Conservation (phyloP, 208 protist species). For the Kentomonas sorsogonicus region DNA sequence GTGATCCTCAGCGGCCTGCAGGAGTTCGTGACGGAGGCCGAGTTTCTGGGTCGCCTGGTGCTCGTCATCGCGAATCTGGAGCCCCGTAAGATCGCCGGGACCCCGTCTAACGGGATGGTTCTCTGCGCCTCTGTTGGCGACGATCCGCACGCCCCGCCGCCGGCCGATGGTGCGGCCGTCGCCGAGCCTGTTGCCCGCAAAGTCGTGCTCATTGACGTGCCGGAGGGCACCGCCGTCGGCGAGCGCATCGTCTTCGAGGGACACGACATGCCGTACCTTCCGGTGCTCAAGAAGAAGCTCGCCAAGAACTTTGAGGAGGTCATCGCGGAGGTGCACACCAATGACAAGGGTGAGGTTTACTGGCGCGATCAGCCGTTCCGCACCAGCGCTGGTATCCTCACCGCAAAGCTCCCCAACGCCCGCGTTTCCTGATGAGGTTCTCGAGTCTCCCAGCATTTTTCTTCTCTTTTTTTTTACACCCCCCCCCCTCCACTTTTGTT, state of each 20-base stretch:
- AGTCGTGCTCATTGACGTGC: constrained; percentile 83
- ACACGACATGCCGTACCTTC: constrained; percentile 63
- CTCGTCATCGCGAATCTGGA: constrained; percentile 92
- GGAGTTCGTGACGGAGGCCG: constrained; percentile 78
- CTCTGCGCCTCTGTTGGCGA: constrained; percentile 77
- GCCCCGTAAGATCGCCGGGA: constrained; percentile 88
- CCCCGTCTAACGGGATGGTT: constrained; percentile 91
- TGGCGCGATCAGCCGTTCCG: constrained; percentile 66
- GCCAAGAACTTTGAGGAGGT: constrained; percentile 89
- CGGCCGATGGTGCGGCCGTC: constrained; percentile 32
- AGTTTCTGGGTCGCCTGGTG: constrained; percentile 76
- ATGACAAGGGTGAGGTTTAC: constrained; percentile 65
- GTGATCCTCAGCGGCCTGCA: constrained; percentile 90
- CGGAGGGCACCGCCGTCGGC: constrained; percentile 77
- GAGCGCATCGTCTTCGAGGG: constrained; percentile 88
- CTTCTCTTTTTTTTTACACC: constrained; percentile 8
- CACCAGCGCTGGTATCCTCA: constrained; percentile 62
- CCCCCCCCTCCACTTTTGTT: background rate
- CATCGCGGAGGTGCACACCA: constrained; percentile 57
- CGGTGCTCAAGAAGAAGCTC: constrained; percentile 89
- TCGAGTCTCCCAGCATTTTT: background rate
- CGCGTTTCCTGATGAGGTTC: constrained; percentile 73
- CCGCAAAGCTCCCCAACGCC: constrained; percentile 51
- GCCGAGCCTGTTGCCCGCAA: constrained; percentile 18
- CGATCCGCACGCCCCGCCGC: constrained; percentile 34